These are phyloP conservation scores for Tulasnella sp. DNA, from an alignment of 768 basidiomycete species.

Conservation along the genomic window DNA sequence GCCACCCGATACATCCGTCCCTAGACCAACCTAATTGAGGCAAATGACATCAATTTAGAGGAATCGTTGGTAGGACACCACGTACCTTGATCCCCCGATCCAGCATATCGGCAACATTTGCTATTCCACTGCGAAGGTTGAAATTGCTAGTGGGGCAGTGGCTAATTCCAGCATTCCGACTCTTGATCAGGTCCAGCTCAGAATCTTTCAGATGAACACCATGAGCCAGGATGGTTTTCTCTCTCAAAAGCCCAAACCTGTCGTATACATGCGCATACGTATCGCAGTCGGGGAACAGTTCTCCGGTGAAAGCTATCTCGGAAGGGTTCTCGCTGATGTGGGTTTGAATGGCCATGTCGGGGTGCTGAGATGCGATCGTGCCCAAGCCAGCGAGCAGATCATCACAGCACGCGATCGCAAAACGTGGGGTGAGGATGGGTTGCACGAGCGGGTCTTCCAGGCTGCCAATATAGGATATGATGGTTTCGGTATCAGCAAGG, in stretches of 20 bases:
- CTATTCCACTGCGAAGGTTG: constrained; percentile 83
- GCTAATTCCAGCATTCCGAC: constrained; percentile 71
- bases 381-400: constrained; percentile 69
- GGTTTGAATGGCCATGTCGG: constrained; percentile 79
- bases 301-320: constrained; percentile 69
- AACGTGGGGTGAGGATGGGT: constrained; percentile 93
- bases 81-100: constrained; percentile 84
- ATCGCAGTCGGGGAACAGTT: constrained; percentile 63
- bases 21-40: constrained; percentile 76
- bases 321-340: constrained; percentile 84
- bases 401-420: constrained; percentile 85
- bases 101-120: constrained; percentile 75
- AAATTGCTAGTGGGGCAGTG: constrained; percentile 97
- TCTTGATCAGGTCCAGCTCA: constrained; percentile 73
- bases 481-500: constrained; percentile 59
- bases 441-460: constrained; percentile 69
- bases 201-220: constrained; percentile 74
- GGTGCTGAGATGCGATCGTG: constrained; percentile 59
- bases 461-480: constrained; percentile 71
- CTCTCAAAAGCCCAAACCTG: constrained; percentile 68
- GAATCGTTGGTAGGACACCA: background rate
- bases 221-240: constrained; percentile 86
- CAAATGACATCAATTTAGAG: background rate
- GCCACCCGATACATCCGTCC: constrained; percentile 91
- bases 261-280: constrained; percentile 87